Conservation (phyloP, 257 asterid genomes). For the Salvia rosmarinus region DNA sequence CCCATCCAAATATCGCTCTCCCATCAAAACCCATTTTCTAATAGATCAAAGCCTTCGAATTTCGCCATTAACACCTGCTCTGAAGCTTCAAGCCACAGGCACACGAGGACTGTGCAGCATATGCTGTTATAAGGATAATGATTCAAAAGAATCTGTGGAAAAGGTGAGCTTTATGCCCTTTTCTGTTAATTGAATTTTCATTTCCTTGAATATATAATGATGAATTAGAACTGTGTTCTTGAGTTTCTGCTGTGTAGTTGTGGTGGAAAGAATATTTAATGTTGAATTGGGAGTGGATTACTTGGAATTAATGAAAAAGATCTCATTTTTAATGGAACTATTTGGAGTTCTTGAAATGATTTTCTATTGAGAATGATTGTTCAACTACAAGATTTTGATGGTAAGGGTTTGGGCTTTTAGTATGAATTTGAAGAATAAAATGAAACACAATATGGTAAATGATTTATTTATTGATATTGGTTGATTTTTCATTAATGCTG, state of each 20-base stretch:
- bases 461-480: no score
- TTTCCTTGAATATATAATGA: neutral
- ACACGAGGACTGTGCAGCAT: conserved; percentile 37
- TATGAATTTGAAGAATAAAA: no score
- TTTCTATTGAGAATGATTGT: no score
- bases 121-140: conserved; percentile 46
- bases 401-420: no score
- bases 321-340: neutral
- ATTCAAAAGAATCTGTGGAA: conserved; percentile 41
- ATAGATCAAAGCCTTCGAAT: conserved; percentile 30
- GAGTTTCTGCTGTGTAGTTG: neutral
- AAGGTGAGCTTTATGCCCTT: conserved; percentile 44
- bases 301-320: conserved; percentile 2
- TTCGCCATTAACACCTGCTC: conserved; percentile 39
- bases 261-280: conserved; percentile 16
- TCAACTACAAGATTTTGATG: neutral
- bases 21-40: conserved; percentile 40
- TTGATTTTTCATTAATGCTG: neutral
- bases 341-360: neutral
- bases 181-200: neutral
- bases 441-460: no score
- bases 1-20: conserved; percentile 42
- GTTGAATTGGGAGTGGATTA: conserved; percentile 18
- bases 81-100: conserved; percentile 39
- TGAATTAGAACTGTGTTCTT: neutral